Evolutionary conservation across 805 yeast species (phyloP).

Genomic region (Yarrowia sp.): DNA sequence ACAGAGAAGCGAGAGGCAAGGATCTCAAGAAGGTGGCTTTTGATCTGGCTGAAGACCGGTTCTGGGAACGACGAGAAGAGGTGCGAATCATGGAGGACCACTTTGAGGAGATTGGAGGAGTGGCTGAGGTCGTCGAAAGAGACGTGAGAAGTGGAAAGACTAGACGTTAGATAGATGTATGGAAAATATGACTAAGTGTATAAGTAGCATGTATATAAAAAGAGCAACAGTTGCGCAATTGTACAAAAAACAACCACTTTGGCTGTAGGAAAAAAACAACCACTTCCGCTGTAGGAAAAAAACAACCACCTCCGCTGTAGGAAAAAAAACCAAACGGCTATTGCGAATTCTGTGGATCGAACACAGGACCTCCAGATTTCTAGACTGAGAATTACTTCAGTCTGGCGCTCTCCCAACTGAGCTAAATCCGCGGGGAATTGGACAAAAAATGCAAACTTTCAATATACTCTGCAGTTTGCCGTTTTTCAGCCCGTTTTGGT

Average conservation of each 20-base stretch:
- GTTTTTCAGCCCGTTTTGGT: too few species aligned
- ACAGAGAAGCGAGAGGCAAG: conserved; percentile 83
- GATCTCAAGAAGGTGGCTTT: conserved; percentile 84
- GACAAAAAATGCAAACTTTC: background rate
- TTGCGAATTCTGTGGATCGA: conserved; percentile 62
- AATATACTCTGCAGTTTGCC: background rate
- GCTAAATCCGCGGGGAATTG: conserved; percentile 32
- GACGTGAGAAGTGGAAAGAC: conserved; percentile 39
- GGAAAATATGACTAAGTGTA: too few species aligned
- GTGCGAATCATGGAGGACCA: conserved; percentile 84
- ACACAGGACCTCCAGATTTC: conserved; percentile 75
- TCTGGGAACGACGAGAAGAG: conserved; percentile 98
- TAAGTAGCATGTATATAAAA: too few species aligned
- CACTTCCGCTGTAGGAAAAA: too few species aligned
- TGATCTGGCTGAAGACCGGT: conserved; percentile 87
- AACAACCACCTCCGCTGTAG: too few species aligned
- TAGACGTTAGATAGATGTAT: background rate
- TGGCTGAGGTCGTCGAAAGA: conserved; percentile 78
- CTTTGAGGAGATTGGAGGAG: conserved; percentile 86
- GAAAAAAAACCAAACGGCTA: too few species aligned
- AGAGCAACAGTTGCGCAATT: too few species aligned
- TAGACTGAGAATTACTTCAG: conserved; percentile 32
- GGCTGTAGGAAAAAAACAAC: too few species aligned
- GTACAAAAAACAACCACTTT: too few species aligned
- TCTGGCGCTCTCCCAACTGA: conserved; percentile 44